Percentiles rank a stretch among this genome's conserved stretches.
phyloP scores from a whole-genome alignment of 768 basidiomycete genomes.

The Pleurotus cornucopiae region DNA sequence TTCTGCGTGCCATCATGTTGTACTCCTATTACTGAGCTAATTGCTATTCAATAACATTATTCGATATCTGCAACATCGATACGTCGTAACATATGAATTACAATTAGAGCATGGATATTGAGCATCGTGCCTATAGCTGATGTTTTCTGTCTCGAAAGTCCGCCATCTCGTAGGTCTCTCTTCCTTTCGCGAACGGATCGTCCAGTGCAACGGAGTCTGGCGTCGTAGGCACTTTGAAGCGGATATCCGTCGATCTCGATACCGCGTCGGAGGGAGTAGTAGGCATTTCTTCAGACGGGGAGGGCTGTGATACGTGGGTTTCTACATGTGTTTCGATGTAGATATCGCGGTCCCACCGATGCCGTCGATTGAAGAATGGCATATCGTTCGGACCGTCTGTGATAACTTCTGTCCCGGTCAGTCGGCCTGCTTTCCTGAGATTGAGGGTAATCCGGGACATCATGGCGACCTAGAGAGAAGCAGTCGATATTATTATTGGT shows the following conservation, averaged over 20 bases:
- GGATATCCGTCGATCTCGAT: not conserved
- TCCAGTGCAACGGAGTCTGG: not conserved
- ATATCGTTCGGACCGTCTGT: not conserved
- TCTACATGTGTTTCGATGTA: not conserved
- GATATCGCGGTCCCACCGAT: not conserved
- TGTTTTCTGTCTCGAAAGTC: not conserved
- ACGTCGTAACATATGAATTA: too few species aligned
- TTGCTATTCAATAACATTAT: too few species aligned
- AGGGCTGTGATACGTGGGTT: not conserved
- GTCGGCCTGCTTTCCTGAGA: constrained; percentile 36
- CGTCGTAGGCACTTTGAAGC: not conserved
- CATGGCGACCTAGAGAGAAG: constrained; percentile 44
- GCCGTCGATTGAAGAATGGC: not conserved
- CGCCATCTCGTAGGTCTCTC: not conserved
- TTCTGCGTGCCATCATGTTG: too few species aligned
- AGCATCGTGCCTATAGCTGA: too few species aligned
- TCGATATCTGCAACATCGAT: too few species aligned
- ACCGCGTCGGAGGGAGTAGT: not conserved
- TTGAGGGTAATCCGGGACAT: constrained; percentile 67
- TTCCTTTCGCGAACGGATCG: not conserved
- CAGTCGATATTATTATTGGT: too few species aligned
- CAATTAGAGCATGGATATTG: too few species aligned
- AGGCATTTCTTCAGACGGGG: not conserved
- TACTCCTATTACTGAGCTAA: too few species aligned
- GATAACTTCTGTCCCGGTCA: not conserved